These are phyloP conservation scores for Claviceps paspali DNA, from an alignment of 2,329 filamentous ascomycete species.

Conservation along the genomic window DNA sequence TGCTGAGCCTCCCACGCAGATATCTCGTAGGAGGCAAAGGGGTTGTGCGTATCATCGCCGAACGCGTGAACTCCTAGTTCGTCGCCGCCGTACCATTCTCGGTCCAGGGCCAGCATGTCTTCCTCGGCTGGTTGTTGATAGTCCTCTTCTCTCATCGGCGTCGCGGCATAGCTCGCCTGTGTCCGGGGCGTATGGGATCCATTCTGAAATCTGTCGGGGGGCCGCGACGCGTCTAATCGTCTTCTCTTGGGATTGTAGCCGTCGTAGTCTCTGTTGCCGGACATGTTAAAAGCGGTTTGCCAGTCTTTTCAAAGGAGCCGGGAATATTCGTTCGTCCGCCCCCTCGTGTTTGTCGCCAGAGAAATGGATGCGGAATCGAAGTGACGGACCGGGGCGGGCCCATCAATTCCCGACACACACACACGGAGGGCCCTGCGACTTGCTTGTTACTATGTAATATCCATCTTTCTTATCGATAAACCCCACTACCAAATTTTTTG, in stretches of 20 bases:
- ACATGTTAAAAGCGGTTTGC: conserved; percentile 12
- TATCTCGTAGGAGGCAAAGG: conserved; percentile 64
- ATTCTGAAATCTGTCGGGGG: conserved; percentile 16
- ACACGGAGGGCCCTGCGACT: too few species aligned
- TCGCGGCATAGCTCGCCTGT: conserved; percentile 24
- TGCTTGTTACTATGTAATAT: too few species aligned
- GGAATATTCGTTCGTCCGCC: too few species aligned
- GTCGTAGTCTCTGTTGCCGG: conserved; percentile 21
- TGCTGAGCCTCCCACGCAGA: conserved; percentile 60
- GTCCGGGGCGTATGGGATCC: conserved; percentile 19
- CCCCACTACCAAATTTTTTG: conserved; percentile 22
- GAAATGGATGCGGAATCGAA: not conserved
- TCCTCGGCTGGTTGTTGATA: conserved; percentile 49
- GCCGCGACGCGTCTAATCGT: conserved; percentile 19
- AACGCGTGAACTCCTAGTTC: conserved; percentile 70
- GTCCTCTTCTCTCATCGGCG: conserved; percentile 28
- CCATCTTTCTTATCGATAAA: conserved; percentile 23
- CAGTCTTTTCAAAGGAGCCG: not conserved
- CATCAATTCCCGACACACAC: too few species aligned
- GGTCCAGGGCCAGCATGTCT: conserved; percentile 62
- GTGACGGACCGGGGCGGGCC: not conserved
- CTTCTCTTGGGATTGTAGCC: conserved; percentile 25
- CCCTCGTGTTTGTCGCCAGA: too few species aligned
- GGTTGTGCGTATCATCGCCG: conserved; percentile 85
- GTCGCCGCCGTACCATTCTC: conserved; percentile 86